Conservation (phyloP, 371 early-diverging fungal species). For the Rhizopus arrhizus region DNA sequence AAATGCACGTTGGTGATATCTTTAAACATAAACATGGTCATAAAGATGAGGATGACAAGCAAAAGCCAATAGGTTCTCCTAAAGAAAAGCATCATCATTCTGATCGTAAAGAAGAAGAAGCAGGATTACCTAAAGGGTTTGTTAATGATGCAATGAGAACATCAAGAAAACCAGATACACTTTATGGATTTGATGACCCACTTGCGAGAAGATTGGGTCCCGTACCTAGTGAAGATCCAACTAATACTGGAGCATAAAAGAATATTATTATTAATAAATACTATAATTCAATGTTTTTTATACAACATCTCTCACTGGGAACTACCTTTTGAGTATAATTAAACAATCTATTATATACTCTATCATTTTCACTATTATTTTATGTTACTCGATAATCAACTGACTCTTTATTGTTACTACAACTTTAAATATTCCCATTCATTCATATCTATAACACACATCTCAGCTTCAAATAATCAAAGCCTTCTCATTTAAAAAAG, state of each 20-base stretch:
- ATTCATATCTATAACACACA: too few species aligned
- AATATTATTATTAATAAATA: not conserved
- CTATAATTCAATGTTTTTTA: too few species aligned
- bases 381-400: too few species aligned
- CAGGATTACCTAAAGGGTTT: slow-evolving; percentile 32
- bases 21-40: slow-evolving; percentile 10
- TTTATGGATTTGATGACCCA: slow-evolving; percentile 37
- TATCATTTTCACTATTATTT: too few species aligned
- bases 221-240: slow-evolving; percentile 31
- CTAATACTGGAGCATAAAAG: slow-evolving; percentile 36
- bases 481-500: too few species aligned
- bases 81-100: slow-evolving; percentile 9
- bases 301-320: too few species aligned
- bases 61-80: not conserved
- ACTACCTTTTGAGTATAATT: too few species aligned
- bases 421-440: too few species aligned
- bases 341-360: too few species aligned
- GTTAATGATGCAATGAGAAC: slow-evolving; percentile 34
- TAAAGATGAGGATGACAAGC: not conserved
- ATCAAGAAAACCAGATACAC: slow-evolving; percentile 24
- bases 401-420: too few species aligned
- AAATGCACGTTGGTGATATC: slow-evolving; percentile 26
- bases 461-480: too few species aligned
- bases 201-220: slow-evolving; percentile 36
- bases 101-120: not conserved